Conservation (phyloP, 768 basidiomycete genomes). For the Boletellus ananas region DNA sequence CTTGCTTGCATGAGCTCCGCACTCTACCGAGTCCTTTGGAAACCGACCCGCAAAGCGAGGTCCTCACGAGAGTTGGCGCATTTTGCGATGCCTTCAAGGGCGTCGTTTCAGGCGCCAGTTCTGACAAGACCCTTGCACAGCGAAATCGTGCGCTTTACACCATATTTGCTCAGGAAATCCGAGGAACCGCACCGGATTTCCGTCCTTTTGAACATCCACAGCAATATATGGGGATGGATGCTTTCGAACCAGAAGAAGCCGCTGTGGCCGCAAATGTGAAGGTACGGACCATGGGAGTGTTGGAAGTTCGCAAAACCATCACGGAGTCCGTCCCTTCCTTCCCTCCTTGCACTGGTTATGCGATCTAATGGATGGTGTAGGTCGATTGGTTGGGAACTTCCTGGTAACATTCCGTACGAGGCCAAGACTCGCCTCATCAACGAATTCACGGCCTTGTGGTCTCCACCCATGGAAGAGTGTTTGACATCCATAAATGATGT, state of each 20-base stretch:
- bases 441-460: constrained; percentile 36
- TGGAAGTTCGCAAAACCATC: constrained; percentile 35
- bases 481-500: constrained; percentile 32
- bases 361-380: constrained; percentile 22
- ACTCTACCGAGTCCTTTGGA: constrained; percentile 39
- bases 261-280: background rate
- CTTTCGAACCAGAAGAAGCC: constrained; percentile 7
- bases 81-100: constrained; percentile 42
- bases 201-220: constrained; percentile 24
- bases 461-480: constrained; percentile 32
- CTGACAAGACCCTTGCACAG: constrained; percentile 37
- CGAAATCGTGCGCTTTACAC: constrained; percentile 31
- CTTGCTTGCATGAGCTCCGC: constrained; percentile 32
- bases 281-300: constrained; percentile 25
- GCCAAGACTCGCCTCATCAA: constrained; percentile 38
- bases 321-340: constrained; percentile 26
- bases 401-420: constrained; percentile 38
- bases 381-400: constrained; percentile 42
- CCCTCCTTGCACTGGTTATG: background rate
- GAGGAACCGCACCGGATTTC: constrained; percentile 41
- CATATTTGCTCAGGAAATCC: constrained; percentile 33
- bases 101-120: constrained; percentile 30
- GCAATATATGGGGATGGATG: constrained; percentile 10
- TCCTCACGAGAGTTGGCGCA: constrained; percentile 39
- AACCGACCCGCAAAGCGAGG: constrained; percentile 42